Evolutionary conservation across 2,329 filamentous ascomycete species (phyloP).

Genomic region (Diaporthe sp.): DNA sequence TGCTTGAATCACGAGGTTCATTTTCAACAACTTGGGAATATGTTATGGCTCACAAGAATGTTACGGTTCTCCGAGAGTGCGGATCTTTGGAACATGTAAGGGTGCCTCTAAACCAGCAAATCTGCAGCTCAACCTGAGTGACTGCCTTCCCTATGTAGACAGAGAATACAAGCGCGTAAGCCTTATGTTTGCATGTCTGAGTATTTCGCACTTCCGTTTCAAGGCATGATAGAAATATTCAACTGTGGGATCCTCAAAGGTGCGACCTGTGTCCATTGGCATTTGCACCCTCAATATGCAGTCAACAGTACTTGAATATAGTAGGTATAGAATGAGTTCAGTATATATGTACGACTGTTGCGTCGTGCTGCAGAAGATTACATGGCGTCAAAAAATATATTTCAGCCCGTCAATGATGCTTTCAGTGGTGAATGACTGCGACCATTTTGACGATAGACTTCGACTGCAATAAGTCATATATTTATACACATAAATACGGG

Average conservation of each 20-base stretch:
- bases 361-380: not conserved
- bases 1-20: not conserved
- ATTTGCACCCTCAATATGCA: not conserved
- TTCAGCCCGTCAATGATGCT: too few relatives aligned
- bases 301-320: not conserved
- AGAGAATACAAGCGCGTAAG: not conserved
- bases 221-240: not conserved
- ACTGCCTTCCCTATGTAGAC: too few relatives aligned
- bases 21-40: not conserved
- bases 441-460: not conserved
- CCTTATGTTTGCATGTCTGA: not conserved
- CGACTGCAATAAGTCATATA: not conserved
- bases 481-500: not conserved
- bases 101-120: not conserved
- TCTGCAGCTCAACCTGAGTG: not conserved
- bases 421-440: too few relatives aligned
- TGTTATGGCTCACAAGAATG: not conserved
- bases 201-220: not conserved
- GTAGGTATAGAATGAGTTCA: not conserved
- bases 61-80: not conserved
- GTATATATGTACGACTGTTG: not conserved
- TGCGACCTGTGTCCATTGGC: not conserved
- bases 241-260: not conserved
- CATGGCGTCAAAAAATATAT: not conserved
- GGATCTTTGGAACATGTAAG: not conserved